Percentiles rank a stretch among this genome's conserved stretches.
phyloP scores from a whole-genome alignment of 225 moss, liverwort and hornwort genomes.

The Bryum argenteum region DNA sequence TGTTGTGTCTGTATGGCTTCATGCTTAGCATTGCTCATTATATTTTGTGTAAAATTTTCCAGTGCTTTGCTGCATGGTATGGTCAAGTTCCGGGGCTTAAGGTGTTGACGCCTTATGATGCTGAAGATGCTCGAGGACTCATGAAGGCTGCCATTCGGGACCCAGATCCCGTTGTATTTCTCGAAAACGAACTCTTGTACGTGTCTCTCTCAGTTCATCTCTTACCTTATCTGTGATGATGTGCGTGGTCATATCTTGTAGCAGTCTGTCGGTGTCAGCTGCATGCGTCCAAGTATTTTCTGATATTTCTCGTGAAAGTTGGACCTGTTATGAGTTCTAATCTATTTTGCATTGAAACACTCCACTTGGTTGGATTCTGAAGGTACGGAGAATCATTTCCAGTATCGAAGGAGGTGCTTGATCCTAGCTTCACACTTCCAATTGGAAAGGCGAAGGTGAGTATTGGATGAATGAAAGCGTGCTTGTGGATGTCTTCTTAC shows the following conservation, averaged over 20 bases:
- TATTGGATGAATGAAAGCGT: not conserved
- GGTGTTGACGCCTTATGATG: slow-evolving; percentile 78
- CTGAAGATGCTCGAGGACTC: slow-evolving; percentile 94
- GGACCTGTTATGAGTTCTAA: not conserved
- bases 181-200: slow-evolving; percentile 93
- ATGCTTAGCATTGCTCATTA: not conserved
- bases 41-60: slow-evolving; percentile 37
- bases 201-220: slow-evolving; percentile 19
- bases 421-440: slow-evolving; percentile 94
- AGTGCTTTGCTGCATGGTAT: slow-evolving; percentile 99
- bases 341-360: not conserved
- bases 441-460: slow-evolving; percentile 93
- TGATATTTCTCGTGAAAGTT: not conserved
- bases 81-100: slow-evolving; percentile 90
- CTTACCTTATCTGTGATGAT: slow-evolving; percentile 1
- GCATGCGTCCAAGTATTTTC: not conserved
- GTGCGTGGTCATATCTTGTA: not conserved
- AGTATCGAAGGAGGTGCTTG: slow-evolving; percentile 81
- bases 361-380: slow-evolving; percentile 24
- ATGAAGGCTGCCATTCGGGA: slow-evolving; percentile 96
- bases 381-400: slow-evolving; percentile 93
- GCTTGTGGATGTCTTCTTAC: not conserved
- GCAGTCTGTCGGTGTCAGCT: not conserved
- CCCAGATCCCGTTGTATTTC: slow-evolving; percentile 91
- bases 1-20: slow-evolving; percentile 10